A percentile compares a stretch with the other conserved stretches of the same genome.
phyloP scores from a whole-genome alignment of 805 yeast species.

The Vanderwaltozyma tropicalis region DNA sequence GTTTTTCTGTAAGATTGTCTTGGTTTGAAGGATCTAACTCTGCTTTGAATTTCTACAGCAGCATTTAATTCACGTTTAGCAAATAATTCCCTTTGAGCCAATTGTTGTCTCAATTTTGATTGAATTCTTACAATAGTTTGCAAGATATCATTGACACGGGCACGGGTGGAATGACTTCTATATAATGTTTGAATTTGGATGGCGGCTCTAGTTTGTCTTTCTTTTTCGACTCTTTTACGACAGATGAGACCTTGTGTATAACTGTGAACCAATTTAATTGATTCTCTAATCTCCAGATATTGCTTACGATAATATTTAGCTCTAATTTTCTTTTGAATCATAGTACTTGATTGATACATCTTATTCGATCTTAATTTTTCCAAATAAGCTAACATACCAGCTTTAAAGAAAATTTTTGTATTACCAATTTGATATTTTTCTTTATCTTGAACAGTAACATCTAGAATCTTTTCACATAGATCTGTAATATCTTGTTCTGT shows the following conservation, averaged over 20 bases:
- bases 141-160: constrained; percentile 21
- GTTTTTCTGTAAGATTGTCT: constrained; percentile 40
- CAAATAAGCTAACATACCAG: constrained; percentile 88
- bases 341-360: constrained; percentile 63
- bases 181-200: constrained; percentile 56
- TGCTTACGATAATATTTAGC: constrained; percentile 51
- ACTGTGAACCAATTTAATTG: constrained; percentile 50
- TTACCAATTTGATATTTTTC: constrained; percentile 81
- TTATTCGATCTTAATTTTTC: constrained; percentile 80
- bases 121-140: constrained; percentile 35
- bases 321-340: constrained; percentile 77
- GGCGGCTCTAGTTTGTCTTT: constrained; percentile 54
- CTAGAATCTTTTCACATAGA: constrained; percentile 61
- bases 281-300: constrained; percentile 43
- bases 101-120: constrained; percentile 40
- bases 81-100: constrained; percentile 42
- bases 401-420: constrained; percentile 89
- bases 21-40: constrained; percentile 58
- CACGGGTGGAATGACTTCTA: constrained; percentile 46
- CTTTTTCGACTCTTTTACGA: constrained; percentile 45
- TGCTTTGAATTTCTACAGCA: constrained; percentile 62
- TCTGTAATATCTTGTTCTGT: constrained; percentile 47
- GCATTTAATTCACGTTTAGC: constrained; percentile 47
- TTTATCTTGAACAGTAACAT: constrained; percentile 51
- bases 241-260: constrained; percentile 51